These are phyloP conservation scores for Pseudogymnoascus sp. DNA, from an alignment of 2,329 filamentous ascomycete genomes.

Conservation along the genomic window DNA sequence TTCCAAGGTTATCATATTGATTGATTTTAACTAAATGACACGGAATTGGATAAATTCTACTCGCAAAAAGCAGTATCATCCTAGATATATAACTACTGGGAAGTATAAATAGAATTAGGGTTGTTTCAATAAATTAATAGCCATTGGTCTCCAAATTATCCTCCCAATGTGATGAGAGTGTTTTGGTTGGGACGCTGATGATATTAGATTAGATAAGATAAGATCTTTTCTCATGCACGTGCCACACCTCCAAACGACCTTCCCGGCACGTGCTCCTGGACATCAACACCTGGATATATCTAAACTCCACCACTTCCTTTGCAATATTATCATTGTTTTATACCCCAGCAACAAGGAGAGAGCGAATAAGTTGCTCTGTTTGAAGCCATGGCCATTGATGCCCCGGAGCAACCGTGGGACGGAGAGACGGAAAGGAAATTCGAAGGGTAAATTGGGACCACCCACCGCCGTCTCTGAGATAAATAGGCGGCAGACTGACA, in stretches of 20 bases:
- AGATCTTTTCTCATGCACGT: background rate
- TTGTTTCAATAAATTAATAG: too few species aligned
- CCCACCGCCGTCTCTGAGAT: background rate
- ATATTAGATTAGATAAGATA: slow-evolving; percentile 8
- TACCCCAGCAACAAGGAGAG: background rate
- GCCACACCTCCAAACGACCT: background rate
- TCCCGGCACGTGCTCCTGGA: background rate
- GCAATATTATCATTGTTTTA: background rate
- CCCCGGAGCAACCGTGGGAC: slow-evolving; percentile 40
- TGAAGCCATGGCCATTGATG: background rate
- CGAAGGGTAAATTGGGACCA: slow-evolving; percentile 43
- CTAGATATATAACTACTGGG: background rate
- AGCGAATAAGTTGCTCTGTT: background rate
- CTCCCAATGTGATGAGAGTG: too few species aligned
- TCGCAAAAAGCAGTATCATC: too few species aligned
- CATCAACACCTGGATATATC: background rate
- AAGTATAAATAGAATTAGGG: background rate
- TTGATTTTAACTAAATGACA: background rate
- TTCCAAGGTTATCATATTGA: too few species aligned
- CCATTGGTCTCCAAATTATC: background rate
- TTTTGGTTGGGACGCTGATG: background rate
- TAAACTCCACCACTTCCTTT: background rate
- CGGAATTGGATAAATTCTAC: too few species aligned
- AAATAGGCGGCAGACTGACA: background rate
- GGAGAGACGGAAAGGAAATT: slow-evolving; percentile 57